phyloP scores from a whole-genome alignment of 2,329 filamentous ascomycete genomes.

The Fusarium duplospermum region DNA sequence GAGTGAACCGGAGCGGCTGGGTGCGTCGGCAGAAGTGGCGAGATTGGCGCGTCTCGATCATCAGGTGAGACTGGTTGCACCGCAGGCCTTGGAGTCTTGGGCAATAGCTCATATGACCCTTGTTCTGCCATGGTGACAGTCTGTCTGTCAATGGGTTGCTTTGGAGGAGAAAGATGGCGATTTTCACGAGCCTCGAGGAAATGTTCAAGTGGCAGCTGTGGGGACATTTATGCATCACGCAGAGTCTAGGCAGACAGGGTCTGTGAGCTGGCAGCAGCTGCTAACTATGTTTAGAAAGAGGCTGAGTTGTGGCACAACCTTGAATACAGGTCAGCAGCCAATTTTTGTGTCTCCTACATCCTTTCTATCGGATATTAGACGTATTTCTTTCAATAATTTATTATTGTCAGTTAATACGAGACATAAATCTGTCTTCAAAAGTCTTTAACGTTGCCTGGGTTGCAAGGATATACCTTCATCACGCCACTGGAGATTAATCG shows the following conservation, averaged over 20 bases:
- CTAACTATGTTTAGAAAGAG: background rate
- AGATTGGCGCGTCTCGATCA: background rate
- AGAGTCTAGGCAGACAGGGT: background rate
- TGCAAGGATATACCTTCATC: background rate
- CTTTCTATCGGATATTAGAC: background rate
- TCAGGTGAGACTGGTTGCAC: background rate
- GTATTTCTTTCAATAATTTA: rapidly evolving
- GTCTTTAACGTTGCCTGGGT: background rate
- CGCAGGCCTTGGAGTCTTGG: background rate
- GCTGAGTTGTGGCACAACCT: background rate
- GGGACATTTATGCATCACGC: background rate
- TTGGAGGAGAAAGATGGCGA: background rate
- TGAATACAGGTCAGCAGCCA: background rate
- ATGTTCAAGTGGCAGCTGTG: background rate
- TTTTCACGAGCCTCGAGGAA: background rate
- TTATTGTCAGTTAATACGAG: background rate
- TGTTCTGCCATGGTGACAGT: background rate
- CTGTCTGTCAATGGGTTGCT: background rate
- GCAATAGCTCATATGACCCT: background rate
- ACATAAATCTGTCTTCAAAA: background rate
- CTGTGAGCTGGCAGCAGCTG: background rate
- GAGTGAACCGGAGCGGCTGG: background rate
- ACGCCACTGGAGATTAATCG: background rate
- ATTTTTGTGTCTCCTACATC: background rate
- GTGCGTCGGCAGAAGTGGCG: background rate